phyloP scores from a whole-genome alignment of 495 filamentous ascomycete genomes.

The Xylaria sp. region DNA sequence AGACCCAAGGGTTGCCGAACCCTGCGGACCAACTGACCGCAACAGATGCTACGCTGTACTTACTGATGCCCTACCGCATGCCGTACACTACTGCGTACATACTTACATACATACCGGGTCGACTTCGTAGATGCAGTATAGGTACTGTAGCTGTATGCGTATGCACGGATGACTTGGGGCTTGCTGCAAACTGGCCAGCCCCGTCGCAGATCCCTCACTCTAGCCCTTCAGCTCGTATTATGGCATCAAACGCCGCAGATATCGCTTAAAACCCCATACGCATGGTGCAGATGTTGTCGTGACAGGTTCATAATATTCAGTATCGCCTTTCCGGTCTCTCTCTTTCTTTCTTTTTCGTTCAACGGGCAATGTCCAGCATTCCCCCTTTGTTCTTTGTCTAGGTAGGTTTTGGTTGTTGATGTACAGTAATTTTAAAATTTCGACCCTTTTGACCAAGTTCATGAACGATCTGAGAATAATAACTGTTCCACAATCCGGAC shows the following conservation, averaged over 20 bases:
- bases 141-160: slow-evolving; percentile 17
- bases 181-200: slow-evolving; percentile 14
- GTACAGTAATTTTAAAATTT: slow-evolving; percentile 21
- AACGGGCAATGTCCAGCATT: slow-evolving; percentile 19
- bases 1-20: no score
- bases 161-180: slow-evolving; percentile 7
- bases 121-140: not conserved
- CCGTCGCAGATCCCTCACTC: slow-evolving; percentile 13
- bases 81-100: no score
- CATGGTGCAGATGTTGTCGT: not conserved
- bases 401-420: slow-evolving; percentile 1
- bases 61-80: not conserved
- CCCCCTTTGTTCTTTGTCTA: not conserved
- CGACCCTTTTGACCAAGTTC: not conserved
- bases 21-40: slow-evolving; percentile 6
- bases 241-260: not conserved
- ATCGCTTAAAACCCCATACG: slow-evolving; percentile 1
- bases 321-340: not conserved
- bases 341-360: not conserved
- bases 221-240: slow-evolving; percentile 14
- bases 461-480: slow-evolving; percentile 32
- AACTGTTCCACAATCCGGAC: slow-evolving; percentile 40
- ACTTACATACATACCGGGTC: no score
- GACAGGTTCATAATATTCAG: not conserved
- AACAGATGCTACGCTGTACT: not conserved